Evolutionary conservation across 768 basidiomycete genomes (phyloP), one percentile per base, ranked within the genome.

Genomic region (Podaxis sp.): DNA sequence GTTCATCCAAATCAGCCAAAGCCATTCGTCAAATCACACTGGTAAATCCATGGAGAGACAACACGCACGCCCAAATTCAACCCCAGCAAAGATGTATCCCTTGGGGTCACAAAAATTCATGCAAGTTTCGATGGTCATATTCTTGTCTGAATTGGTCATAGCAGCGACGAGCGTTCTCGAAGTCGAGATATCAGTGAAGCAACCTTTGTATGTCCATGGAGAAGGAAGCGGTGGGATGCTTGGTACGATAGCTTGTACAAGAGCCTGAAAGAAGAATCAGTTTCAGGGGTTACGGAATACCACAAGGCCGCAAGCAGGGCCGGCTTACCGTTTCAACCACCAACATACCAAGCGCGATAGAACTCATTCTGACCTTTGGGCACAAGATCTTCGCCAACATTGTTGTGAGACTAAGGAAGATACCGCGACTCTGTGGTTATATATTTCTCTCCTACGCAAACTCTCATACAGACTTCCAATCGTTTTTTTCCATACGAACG

Each of bases 61-160:
- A 24, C 17, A 70, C 77, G 66, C 67, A 80, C 79, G 82, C 22
- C 79, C 82, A 65, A 84, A 89, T 73, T 90, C 89, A 2, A 86
- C 78, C 6, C 89, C 89, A 12, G 88, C 85, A 62, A 82, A 86
- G 60, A 83, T 75, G 68, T 76, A 88, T 44, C 66, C 71, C 5
- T 64, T 71, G 8, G 69, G 66, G 52, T 62, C 53, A 56, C 80
- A 81, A 63, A 79, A 77, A 11, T 64, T 69, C 46, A 80, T 76
- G 60, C 80, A 81, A 0, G 66, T 70, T 57, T 81, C 86, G 55
- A 81, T 73, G 1, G 78, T 89, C 86, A 90, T 85, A 12, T 78
- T 73, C 66, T 79, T 76, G n/a, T 77, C 72, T 64, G 78, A 81
- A 20, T 69, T 68, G 2, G 72, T 73, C 2, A 78, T 75, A 2